These are phyloP conservation scores for Isatis lusitanica DNA, from an alignment of 441 rosid genomes.

Conservation along the genomic window DNA sequence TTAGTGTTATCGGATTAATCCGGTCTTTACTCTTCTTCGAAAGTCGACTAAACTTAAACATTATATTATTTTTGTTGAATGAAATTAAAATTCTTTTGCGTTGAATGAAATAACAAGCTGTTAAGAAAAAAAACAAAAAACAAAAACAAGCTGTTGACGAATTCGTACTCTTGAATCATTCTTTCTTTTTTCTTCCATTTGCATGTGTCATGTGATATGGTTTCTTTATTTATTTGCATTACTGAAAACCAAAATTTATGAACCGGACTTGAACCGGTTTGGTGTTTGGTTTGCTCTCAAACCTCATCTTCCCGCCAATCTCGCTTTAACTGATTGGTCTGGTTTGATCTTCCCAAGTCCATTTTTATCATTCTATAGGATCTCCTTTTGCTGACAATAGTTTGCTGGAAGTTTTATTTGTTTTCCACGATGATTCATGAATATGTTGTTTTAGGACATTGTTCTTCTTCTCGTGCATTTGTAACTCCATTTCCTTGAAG, in stretches of 20 bases:
- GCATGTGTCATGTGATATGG: not conserved
- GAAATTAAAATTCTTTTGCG: not conserved
- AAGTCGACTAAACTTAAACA: slow-evolving; percentile 24
- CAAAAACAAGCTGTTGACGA: slow-evolving; percentile 10
- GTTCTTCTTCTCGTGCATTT: not conserved
- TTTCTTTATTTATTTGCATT: not conserved
- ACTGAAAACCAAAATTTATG: not conserved
- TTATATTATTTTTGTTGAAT: not conserved
- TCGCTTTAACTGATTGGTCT: not conserved
- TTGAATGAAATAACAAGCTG: not conserved
- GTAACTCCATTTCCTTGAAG: not conserved
- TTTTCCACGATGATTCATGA: not conserved
- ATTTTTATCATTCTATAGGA: not conserved
- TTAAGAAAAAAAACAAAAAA: too few species aligned
- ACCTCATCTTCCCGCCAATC: slow-evolving; percentile 10
- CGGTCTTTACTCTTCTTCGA: slow-evolving; percentile 9
- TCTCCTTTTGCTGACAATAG: not conserved
- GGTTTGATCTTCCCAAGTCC: not conserved
- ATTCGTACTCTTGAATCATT: not conserved
- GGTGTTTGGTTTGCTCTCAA: slow-evolving; percentile 16
- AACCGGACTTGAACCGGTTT: not conserved
- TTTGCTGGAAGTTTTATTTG: not conserved
- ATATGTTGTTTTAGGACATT: not conserved
- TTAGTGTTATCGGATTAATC: not conserved
- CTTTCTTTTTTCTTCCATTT: not conserved